These are phyloP conservation scores for Alternaria triticina DNA, from an alignment of 2,329 filamentous ascomycete genomes.

Conservation along the genomic window DNA sequence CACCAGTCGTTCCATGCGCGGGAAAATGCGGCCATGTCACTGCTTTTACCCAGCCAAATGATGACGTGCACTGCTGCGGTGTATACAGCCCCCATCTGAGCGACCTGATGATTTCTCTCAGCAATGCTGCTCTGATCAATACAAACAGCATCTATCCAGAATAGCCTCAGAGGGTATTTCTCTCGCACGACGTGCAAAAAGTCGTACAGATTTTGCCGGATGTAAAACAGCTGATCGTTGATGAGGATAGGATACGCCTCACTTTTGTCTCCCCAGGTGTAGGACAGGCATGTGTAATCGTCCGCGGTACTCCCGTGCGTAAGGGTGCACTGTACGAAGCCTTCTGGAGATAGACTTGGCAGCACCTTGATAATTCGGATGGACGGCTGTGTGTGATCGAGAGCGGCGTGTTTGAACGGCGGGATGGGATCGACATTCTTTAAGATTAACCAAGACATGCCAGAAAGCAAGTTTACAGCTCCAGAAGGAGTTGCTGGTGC, in stretches of 20 bases:
- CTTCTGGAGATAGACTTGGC: background rate
- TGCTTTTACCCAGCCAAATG: background rate
- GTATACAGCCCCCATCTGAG: background rate
- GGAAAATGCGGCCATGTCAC: no score
- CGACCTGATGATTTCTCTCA: background rate
- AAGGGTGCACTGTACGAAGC: background rate
- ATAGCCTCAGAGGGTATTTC: background rate
- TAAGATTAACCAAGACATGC: fast-evolving
- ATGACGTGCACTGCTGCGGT: background rate
- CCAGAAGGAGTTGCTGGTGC: no score
- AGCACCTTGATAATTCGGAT: background rate
- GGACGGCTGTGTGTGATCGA: background rate
- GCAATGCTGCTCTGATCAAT: background rate
- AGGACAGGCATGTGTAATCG: background rate
- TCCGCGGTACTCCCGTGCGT: background rate
- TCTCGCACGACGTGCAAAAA: fast-evolving
- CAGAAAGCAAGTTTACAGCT: no score
- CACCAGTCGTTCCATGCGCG: no score
- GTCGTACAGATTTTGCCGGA: background rate
- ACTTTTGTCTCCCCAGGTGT: background rate
- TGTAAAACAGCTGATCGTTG: fast-evolving
- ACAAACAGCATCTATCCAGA: background rate
- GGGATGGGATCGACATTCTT: fast-evolving
- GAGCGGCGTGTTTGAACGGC: background rate
- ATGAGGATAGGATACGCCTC: fast-evolving